Base-by-base conservation (phyloP, 1,284 basidiomycete genomes). In the Fomitopsis betulina region DNA sequence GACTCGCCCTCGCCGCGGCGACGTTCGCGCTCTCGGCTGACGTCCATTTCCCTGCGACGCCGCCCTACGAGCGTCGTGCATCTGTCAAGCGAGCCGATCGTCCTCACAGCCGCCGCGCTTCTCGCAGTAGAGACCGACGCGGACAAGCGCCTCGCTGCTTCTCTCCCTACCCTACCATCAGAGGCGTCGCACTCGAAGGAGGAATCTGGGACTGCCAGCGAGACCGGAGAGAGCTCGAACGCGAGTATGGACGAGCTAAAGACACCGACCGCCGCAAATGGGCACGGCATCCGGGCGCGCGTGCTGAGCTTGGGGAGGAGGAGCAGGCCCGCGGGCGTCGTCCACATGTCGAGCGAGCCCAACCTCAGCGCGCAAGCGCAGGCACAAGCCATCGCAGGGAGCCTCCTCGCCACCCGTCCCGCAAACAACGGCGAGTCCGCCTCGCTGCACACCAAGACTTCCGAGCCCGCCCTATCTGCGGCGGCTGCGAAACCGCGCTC, bases 291-390 rank as follows among this genome's bases (percentile, higher is more conserved):
- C 12, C 49, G 49, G 8, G 33, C 30, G 8, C 17, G 49, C 8
- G 49, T 51, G 19, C 32, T 51, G 27, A 51, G 49, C 49, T 15
- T 51, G 49, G 32, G 30, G 49, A 5, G 25, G 32, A 35, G 49
- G 49, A 23, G 3, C 49, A 30, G 49, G 30, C 49, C 45, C 23
- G 45, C 49, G 49, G 49, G 49, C 32, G 49, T 51, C 49, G 32
- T 37, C n/a, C 49, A 51, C 49, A 51, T 51, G 49, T 33, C 49
- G 32, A 51, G 49, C 49, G 49, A 51, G 32, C 49, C 49, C 17
- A 51, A 51, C 19, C 49, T 51, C n/a, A 23, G 49, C 49, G 49
- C 17, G 19, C 49, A 51, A 32, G 49, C 49, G 49, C 49, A 51
- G 32, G 49, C 49, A 17, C 49, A 51, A 8, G 33, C 49, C 32